phyloP scores from a whole-genome alignment of 2,329 filamentous ascomycete genomes.

The Xylariaceae sp. region DNA sequence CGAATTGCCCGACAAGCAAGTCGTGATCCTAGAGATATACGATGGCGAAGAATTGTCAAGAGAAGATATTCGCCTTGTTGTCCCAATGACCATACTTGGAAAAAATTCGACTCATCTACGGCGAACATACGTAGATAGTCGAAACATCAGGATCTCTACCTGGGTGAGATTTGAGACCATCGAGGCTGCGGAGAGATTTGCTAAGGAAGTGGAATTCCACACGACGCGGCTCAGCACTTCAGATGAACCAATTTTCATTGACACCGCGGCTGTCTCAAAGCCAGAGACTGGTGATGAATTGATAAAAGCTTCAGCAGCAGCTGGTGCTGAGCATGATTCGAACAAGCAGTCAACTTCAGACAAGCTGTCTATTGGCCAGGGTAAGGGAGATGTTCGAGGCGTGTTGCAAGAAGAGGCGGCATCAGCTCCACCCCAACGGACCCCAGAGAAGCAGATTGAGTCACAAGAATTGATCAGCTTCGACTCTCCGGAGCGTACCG shows the following conservation, averaged over 20 bases:
- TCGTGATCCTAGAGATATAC: conserved; percentile 22
- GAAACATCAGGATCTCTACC: conserved; percentile 2
- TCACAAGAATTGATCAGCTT: too few species aligned
- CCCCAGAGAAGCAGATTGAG: too few species aligned
- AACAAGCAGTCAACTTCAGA: too few species aligned
- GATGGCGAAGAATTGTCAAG: conserved; percentile 4
- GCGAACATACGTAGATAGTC: neutral
- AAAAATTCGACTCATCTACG: conserved; percentile 16
- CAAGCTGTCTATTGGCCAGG: too few species aligned
- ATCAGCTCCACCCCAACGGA: too few species aligned
- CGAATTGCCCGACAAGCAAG: conserved; percentile 1
- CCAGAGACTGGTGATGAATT: neutral
- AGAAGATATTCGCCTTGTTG: conserved; percentile 23
- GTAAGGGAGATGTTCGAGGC: too few species aligned
- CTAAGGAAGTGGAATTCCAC: neutral
- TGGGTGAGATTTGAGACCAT: conserved; percentile 14
- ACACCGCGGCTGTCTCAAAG: neutral
- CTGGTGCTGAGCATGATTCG: too few species aligned
- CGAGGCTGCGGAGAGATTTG: conserved; percentile 7
- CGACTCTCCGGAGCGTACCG: too few species aligned
- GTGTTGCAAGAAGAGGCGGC: too few species aligned
- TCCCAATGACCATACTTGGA: conserved; percentile 1
- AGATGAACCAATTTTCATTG: neutral
- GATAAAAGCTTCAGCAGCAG: too few species aligned
- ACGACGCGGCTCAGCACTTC: neutral